phyloP scores from a whole-genome alignment of 1,139 yeast species.

The Debaryomycetaceae sp. region DNA sequence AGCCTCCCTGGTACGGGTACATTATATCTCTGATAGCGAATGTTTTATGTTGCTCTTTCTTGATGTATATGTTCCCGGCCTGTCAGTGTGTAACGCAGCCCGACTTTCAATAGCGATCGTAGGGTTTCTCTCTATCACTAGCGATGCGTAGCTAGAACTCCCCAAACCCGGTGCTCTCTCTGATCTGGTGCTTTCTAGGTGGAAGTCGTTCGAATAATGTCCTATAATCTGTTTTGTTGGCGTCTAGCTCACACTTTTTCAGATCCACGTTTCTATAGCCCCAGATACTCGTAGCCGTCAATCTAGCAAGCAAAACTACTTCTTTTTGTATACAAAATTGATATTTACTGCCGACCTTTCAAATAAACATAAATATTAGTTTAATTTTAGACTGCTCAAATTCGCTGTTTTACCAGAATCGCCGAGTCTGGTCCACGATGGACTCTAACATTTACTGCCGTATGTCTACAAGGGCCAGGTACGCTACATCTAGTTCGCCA shows the following conservation, averaged over 20 bases:
- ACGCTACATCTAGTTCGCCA: no score
- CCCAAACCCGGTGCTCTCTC: no score
- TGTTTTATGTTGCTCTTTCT: not conserved
- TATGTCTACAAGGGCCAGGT: no score
- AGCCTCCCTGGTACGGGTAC: conserved; percentile 5
- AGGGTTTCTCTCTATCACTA: no score
- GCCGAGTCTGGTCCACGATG: no score
- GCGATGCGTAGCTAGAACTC: no score
- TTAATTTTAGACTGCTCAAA: not conserved
- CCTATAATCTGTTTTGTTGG: not conserved
- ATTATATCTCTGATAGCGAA: not conserved
- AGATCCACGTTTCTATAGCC: not conserved
- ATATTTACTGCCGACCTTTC: not conserved
- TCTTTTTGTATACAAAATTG: conserved; percentile 2
- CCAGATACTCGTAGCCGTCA: not conserved
- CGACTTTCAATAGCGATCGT: no score
- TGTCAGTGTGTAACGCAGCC: no score
- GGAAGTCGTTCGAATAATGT: no score
- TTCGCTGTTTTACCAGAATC: not conserved
- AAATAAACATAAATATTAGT: not conserved
- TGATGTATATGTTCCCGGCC: no score
- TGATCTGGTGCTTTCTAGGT: no score
- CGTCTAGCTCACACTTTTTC: not conserved
- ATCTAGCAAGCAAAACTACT: not conserved
- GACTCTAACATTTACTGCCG: not conserved